Percentiles rank a stretch among this genome's conserved stretches.
Conservation (phyloP, 805 yeast species). For the Zygotorulaspora chibaensis region DNA sequence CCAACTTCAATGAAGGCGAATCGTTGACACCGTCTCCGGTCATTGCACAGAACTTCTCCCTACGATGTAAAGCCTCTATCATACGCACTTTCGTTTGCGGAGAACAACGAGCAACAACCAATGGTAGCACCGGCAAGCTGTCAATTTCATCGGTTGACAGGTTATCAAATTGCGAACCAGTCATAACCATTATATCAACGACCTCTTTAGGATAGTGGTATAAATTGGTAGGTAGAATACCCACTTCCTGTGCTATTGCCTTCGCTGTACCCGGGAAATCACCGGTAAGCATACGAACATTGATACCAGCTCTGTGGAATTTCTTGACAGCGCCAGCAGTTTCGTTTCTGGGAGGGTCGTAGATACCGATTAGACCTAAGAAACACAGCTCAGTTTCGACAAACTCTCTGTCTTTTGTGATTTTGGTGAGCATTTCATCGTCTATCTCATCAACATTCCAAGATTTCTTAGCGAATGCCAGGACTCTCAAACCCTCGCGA, state of each 20-base stretch:
- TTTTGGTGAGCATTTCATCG: constrained; percentile 25
- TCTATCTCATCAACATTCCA: constrained; percentile 35
- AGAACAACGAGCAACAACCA: constrained; percentile 89
- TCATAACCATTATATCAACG: constrained; percentile 62
- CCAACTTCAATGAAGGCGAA: constrained; percentile 93
- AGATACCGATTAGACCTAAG: constrained; percentile 88
- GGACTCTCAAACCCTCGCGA: constrained; percentile 76
- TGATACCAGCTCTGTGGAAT: constrained; percentile 88
- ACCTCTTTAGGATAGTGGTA: constrained; percentile 36
- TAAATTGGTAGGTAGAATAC: constrained; percentile 65
- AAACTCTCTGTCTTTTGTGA: constrained; percentile 27
- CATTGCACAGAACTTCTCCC: constrained; percentile 96
- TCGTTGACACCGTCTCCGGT: constrained; percentile 99
- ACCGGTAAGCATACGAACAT: constrained; percentile 97
- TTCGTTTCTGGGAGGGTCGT: constrained; percentile 93
- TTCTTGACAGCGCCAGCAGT: constrained; percentile 70
- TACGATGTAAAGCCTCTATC: constrained; percentile 80
- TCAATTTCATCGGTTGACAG: constrained; percentile 68
- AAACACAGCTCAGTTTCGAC: constrained; percentile 65
- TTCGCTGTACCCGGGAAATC: constrained; percentile 84
- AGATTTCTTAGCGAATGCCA: constrained; percentile 60
- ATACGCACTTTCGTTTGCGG: constrained; percentile 91
- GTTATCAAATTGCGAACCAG: constrained; percentile 76
- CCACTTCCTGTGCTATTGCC: constrained; percentile 83
- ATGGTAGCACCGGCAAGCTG: constrained; percentile 68